A percentile compares a stretch with the other conserved stretches of the same genome.
phyloP scores from a whole-genome alignment of 2,329 filamentous ascomycete species.

The Fusarium phyllophilum region DNA sequence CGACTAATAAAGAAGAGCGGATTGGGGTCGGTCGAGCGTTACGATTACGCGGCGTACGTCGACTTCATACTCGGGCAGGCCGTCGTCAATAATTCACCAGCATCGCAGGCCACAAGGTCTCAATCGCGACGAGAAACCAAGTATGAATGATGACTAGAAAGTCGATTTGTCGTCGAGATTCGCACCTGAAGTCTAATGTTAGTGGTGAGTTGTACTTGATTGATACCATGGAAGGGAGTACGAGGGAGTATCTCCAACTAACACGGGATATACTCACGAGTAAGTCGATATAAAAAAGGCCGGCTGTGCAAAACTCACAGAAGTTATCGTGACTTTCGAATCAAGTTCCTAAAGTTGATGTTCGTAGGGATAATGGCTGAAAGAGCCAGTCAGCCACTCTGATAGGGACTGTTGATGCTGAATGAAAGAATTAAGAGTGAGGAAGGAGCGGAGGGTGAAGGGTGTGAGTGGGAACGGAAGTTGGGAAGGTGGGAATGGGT shows the following conservation, averaged over 20 bases:
- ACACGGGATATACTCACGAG: slow-evolving; percentile 37
- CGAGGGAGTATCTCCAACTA: slow-evolving; percentile 39
- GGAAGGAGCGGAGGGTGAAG: slow-evolving; percentile 41
- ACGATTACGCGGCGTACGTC: slow-evolving; percentile 34
- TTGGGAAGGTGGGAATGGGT: slow-evolving; percentile 45
- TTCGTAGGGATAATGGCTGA: slow-evolving; percentile 19
- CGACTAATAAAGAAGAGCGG: slow-evolving; percentile 19
- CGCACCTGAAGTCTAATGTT: slow-evolving; percentile 19
- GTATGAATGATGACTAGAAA: not conserved
- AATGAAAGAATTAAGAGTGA: slow-evolving; percentile 40
- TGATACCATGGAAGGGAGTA: slow-evolving; percentile 27
- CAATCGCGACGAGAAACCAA: slow-evolving; percentile 28
- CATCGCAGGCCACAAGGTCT: slow-evolving; percentile 40
- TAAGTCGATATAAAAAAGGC: slow-evolving; percentile 14
- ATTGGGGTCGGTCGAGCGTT: slow-evolving; percentile 33
- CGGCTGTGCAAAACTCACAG: slow-evolving; percentile 2
- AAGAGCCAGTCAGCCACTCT: slow-evolving; percentile 35
- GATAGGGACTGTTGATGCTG: slow-evolving; percentile 27
- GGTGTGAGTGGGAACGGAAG: slow-evolving; percentile 43
- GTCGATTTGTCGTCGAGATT: not conserved
- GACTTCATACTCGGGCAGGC: slow-evolving; percentile 41
- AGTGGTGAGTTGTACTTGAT: slow-evolving; percentile 20
- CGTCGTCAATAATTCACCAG: slow-evolving; percentile 40
- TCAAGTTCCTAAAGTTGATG: slow-evolving; percentile 12
- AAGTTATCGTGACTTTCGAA: slow-evolving; percentile 1